These are phyloP conservation scores for Penicillium sp. DNA, from an alignment of 2,329 filamentous ascomycete genomes.

Conservation along the genomic window DNA sequence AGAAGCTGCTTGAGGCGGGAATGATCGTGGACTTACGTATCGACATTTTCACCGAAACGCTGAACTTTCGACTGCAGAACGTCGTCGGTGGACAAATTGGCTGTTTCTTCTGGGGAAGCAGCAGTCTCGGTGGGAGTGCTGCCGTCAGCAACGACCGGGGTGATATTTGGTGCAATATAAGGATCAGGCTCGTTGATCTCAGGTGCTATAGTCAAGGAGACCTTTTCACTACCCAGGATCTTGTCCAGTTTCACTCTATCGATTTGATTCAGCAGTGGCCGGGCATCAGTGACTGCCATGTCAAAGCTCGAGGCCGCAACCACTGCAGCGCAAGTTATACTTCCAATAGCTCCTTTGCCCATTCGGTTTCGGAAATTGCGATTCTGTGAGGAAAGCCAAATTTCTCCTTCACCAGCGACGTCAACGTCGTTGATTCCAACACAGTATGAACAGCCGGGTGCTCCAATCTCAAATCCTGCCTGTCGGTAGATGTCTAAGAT, in stretches of 20 bases:
- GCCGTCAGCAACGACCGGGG: too few species aligned
- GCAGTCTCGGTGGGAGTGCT: not conserved
- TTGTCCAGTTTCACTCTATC: not conserved
- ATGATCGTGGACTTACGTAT: not conserved
- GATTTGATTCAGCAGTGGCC: slow-evolving; percentile 18
- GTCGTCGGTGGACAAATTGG: not conserved
- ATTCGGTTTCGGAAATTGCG: slow-evolving; percentile 45
- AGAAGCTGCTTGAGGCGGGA: not conserved
- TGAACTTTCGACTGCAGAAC: slow-evolving; percentile 5
- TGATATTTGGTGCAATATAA: not conserved
- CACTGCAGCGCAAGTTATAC: slow-evolving; percentile 45
- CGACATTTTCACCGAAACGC: slow-evolving; percentile 7
- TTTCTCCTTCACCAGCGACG: slow-evolving; percentile 40
- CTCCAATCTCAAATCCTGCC: slow-evolving; percentile 43
- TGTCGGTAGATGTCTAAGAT: slow-evolving; percentile 40
- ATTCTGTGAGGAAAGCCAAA: slow-evolving; percentile 48
- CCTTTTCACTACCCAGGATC: not conserved
- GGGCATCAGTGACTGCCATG: slow-evolving; percentile 46
- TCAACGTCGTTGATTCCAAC: slow-evolving; percentile 45
- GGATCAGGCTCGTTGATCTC: slow-evolving; percentile 10
- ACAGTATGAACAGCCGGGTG: slow-evolving; percentile 47
- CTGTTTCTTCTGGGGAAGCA: not conserved
- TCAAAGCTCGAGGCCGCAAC: slow-evolving; percentile 48
- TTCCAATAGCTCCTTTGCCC: slow-evolving; percentile 8
- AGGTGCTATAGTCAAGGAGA: slow-evolving; percentile 22